phyloP scores from a whole-genome alignment of 805 yeast genomes.

The Metschnikowia picachoensis region DNA sequence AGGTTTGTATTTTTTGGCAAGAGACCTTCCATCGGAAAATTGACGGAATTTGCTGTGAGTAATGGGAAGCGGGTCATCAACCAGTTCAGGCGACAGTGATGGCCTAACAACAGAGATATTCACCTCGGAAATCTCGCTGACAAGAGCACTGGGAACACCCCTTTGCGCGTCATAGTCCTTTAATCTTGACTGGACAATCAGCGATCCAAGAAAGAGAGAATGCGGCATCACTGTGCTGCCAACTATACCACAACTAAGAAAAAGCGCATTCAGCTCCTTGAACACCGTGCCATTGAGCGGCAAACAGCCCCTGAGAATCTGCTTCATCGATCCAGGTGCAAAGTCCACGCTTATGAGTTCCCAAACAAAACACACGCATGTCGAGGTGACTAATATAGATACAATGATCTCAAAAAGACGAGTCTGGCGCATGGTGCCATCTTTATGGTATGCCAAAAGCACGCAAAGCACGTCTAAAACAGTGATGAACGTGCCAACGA shows the following conservation, averaged over 20 bases:
- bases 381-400: constrained; percentile 61
- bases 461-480: constrained; percentile 78
- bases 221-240: constrained; percentile 49
- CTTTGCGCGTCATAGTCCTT: constrained; percentile 39
- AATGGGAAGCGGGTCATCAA: constrained; percentile 14
- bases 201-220: constrained; percentile 41
- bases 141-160: constrained; percentile 17
- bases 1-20: constrained; percentile 35
- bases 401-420: constrained; percentile 78
- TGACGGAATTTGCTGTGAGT: constrained; percentile 20
- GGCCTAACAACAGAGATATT: not conserved
- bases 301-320: constrained; percentile 61
- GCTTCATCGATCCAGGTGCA: constrained; percentile 47
- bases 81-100: not conserved
- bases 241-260: constrained; percentile 42
- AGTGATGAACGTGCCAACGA: constrained; percentile 73
- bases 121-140: not conserved
- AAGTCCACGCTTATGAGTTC: constrained; percentile 57
- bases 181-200: constrained; percentile 41
- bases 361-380: constrained; percentile 70
- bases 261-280: constrained; percentile 36
- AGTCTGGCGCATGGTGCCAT: constrained; percentile 70
- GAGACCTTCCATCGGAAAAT: constrained; percentile 28
- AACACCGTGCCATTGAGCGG: constrained; percentile 44
- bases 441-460: constrained; percentile 69